Percentiles rank a stretch among this genome's conserved stretches.
Conservation (phyloP, 768 basidiomycete genomes). For the Hypholoma sublateritium region DNA sequence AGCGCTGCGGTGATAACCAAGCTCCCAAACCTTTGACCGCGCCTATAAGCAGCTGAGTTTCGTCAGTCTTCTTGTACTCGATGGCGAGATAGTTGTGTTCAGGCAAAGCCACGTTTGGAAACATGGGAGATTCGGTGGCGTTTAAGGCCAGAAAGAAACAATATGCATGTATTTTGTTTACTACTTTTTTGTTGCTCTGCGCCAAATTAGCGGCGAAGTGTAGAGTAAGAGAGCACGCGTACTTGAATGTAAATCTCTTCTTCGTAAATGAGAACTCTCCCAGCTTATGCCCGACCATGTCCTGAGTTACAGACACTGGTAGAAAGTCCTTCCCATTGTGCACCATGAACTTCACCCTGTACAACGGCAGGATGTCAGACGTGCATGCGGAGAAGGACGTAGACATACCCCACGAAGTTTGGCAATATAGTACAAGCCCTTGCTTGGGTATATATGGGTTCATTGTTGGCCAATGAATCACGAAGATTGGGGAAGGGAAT, state of each 20-base stretch:
- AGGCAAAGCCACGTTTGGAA: no score
- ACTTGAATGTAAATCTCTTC: constrained; percentile 87
- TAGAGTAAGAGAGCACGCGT: constrained; percentile 31
- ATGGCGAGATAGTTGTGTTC: no score
- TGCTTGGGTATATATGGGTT: constrained; percentile 87
- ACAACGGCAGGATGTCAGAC: background rate
- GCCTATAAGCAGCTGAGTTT: no score
- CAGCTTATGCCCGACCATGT: constrained; percentile 98
- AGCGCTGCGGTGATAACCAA: no score
- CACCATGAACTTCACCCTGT: constrained; percentile 83
- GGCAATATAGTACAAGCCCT: constrained; percentile 92
- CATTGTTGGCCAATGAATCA: constrained; percentile 76
- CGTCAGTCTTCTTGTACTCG: no score
- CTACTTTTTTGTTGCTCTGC: constrained; percentile 20
- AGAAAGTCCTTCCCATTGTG: constrained; percentile 93
- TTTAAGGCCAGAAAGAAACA: background rate
- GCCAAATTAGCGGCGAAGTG: background rate
- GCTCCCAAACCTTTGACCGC: no score
- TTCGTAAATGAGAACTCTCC: constrained; percentile 93
- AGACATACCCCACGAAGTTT: constrained; percentile 87
- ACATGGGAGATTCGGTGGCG: background rate
- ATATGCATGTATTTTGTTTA: background rate
- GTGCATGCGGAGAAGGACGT: background rate
- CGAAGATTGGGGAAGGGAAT: constrained; percentile 88
- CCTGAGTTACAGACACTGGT: constrained; percentile 86